Conservation (phyloP, 192 early-diverging fungal species). For the Coemansia sp. region DNA sequence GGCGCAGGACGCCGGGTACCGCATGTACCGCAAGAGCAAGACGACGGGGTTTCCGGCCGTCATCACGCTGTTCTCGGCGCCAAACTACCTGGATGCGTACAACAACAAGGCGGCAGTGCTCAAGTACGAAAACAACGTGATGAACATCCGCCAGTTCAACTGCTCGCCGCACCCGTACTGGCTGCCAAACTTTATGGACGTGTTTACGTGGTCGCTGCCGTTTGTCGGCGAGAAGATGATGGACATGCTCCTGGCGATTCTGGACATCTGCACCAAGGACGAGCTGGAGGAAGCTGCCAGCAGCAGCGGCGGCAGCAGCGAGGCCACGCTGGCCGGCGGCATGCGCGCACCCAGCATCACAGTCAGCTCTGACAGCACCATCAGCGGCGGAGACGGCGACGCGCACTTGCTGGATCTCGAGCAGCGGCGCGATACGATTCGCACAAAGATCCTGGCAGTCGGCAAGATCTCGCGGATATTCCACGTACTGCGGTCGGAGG, state of each 20-base stretch:
- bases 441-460: constrained; percentile 78
- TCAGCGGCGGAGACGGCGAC: background rate
- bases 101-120: constrained; percentile 99
- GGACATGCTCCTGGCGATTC: constrained; percentile 93
- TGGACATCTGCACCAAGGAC: constrained; percentile 95
- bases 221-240: constrained; percentile 99
- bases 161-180: constrained; percentile 97
- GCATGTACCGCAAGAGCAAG: constrained; percentile 95
- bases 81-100: constrained; percentile 98
- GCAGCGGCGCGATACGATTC: constrained; percentile 46
- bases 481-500: constrained; percentile 88
- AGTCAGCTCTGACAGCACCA: background rate
- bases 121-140: constrained; percentile 99
- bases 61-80: constrained; percentile 98
- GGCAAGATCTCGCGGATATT: constrained; percentile 91
- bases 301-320: background rate
- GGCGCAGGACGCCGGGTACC: constrained; percentile 94
- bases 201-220: constrained; percentile 96
- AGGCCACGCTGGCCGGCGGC: background rate
- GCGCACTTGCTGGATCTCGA: constrained; percentile 58
- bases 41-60: constrained; percentile 95
- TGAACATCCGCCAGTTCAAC: constrained; percentile 98
- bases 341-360: background rate
- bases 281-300: constrained; percentile 76
- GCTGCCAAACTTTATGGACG: constrained; percentile 99